A percentile compares a stretch with the other conserved stretches of the same genome.
These are phyloP conservation scores for Aspergillus sojae DNA, from an alignment of 2,329 filamentous ascomycete genomes.

Conservation along the genomic window DNA sequence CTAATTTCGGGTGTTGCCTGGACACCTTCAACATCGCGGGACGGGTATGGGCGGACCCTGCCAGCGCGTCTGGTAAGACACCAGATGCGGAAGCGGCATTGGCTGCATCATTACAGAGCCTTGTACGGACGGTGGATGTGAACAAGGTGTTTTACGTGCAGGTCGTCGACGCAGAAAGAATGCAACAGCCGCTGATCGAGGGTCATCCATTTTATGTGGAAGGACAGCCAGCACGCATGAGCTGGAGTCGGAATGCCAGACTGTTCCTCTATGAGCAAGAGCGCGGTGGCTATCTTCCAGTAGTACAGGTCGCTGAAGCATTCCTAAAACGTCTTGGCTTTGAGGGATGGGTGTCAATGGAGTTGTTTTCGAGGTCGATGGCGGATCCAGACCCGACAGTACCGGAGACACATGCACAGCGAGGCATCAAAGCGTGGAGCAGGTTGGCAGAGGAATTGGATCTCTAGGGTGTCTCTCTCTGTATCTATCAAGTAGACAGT, in stretches of 20 bases:
- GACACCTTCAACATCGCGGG: constrained; percentile 79
- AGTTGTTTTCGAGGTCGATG: constrained; percentile 67
- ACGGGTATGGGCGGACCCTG: constrained; percentile 69
- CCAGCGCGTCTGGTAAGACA: constrained; percentile 53
- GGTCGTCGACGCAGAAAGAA: constrained; percentile 69
- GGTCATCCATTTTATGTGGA: constrained; percentile 61
- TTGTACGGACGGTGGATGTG: constrained; percentile 59
- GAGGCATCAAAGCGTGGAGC: constrained; percentile 34
- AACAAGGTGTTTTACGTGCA: constrained; percentile 73
- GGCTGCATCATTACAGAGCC: constrained; percentile 54
- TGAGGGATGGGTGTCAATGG: constrained; percentile 69
- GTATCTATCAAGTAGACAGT: background rate
- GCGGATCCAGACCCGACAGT: constrained; percentile 52
- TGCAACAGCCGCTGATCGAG: constrained; percentile 57
- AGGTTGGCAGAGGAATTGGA: background rate
- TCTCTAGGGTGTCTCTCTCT: background rate
- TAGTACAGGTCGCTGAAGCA: constrained; percentile 60
- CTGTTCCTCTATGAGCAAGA: constrained; percentile 65
- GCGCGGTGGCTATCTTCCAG: constrained; percentile 67
- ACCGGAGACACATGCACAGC: constrained; percentile 57
- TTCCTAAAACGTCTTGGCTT: constrained; percentile 66
- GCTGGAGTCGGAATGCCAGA: constrained; percentile 73
- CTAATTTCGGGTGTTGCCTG: constrained; percentile 74
- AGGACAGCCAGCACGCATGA: constrained; percentile 67
- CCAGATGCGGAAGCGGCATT: constrained; percentile 58